Conservation (phyloP, 148 eudicot species). For the Suaeda aralocaspica region DNA sequence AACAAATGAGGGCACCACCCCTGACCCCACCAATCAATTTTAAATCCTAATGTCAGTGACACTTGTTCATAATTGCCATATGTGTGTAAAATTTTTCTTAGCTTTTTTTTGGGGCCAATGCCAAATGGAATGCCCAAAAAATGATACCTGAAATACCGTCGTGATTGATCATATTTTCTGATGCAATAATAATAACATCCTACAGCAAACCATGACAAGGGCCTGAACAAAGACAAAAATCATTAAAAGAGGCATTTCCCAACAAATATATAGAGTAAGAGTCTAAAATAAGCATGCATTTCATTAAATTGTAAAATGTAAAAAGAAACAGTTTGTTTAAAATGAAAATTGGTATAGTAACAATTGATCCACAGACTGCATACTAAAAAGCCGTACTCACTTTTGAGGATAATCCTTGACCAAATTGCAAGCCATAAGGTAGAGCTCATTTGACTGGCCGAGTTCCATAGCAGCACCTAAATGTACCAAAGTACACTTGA, state of each 20-base stretch:
- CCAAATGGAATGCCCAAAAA: neutral
- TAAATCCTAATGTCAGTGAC: neutral
- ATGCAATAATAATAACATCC: constrained; percentile 98
- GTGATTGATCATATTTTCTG: constrained; percentile 88
- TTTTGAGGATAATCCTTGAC: constrained; percentile 96
- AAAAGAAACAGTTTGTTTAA: too few relatives aligned
- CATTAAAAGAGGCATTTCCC: neutral
- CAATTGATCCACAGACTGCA: too few relatives aligned
- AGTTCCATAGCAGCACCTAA: constrained; percentile 98
- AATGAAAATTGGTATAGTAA: neutral
- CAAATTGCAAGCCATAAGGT: constrained; percentile 91
- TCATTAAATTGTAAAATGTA: too few relatives aligned
- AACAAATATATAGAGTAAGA: too few relatives aligned
- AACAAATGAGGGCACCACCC: too few relatives aligned
- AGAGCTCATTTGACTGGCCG: constrained; percentile 93
- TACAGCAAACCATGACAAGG: constrained; percentile 97
- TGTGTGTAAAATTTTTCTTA: too few relatives aligned
- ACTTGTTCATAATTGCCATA: neutral
- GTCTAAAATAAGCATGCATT: too few relatives aligned
- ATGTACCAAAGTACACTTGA: constrained; percentile 84
- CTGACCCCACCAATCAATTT: neutral
- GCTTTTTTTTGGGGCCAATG: neutral
- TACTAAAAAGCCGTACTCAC: constrained; percentile 44
- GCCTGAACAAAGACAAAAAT: constrained; percentile 43
- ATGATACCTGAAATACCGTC: constrained; percentile 81